Base-by-base conservation (phyloP, 2,329 filamentous ascomycete species). In the Neurospora crassa region DNA sequence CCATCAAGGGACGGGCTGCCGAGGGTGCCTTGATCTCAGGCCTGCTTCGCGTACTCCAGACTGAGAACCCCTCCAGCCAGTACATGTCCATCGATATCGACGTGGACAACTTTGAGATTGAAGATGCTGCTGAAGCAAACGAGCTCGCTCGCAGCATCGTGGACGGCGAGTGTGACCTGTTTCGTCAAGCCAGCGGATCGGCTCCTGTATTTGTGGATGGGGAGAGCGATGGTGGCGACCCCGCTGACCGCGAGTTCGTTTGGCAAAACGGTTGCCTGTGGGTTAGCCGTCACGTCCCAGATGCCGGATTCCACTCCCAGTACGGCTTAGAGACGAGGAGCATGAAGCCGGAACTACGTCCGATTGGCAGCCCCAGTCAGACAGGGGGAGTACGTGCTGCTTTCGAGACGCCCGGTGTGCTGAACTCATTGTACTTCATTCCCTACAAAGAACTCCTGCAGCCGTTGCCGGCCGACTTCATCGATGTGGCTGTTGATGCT, bases 261-360 rank as follows among this genome's bases (percentile, higher is more conserved):
- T 78, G 79, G 77, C 76, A 76, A 20, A 72, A 78, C 45, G 77
- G 77, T 14, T 76, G 76, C 41, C 47, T 78, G n/a, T 78, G 77
- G 73, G 75, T 79, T 2, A 78, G 78, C 68, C 76, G 79, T 53
- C 68, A 70, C 16, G 73, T 77, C 10, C 76, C 77, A 1, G 77
- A 79, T 45, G 70, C 72, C 1, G 70, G 59, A 1, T 74, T 78
- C 14, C 75, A 78, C 63, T 53, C 71, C 34, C 70, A 71, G 68
- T 14, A 68, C n/a, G 68, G 41, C 40, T 43, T 40, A 11, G 74
- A 71, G 6, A 67, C 68, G 14, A 71, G 63, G 68, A 67, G n/a
- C 67, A 37, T 20, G 37, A 67, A 41, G 29, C 47, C 68, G 24
- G 63, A 71, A 42, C 67, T 68, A 59, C 40, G 71, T 11, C 70